Evolutionary conservation across 1,284 basidiomycete genomes (phyloP).

Genomic region (Vanrija sp.): DNA sequence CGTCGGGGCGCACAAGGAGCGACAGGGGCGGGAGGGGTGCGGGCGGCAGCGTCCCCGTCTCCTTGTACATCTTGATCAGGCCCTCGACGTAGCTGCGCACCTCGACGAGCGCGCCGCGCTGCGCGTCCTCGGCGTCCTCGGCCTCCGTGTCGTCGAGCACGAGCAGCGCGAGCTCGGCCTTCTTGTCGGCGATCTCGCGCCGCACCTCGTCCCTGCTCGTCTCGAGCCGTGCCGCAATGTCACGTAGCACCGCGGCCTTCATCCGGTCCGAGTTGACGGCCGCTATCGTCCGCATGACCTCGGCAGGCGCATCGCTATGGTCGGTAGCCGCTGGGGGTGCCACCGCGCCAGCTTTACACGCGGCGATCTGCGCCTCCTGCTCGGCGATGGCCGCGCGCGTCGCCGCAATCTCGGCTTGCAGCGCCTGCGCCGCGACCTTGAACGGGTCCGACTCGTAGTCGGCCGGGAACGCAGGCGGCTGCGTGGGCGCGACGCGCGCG

Average conservation of each 20-base stretch:
- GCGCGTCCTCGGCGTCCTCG: neutral
- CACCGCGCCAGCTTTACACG: neutral
- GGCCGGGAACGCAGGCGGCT: neutral
- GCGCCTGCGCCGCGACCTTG: constrained; percentile 6
- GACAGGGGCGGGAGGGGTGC: constrained; percentile 13
- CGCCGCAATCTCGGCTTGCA: constrained; percentile 12
- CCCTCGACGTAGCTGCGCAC: constrained; percentile 17
- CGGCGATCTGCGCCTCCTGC: constrained; percentile 14
- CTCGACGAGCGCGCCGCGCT: constrained; percentile 5
- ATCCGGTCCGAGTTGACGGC: constrained; percentile 1
- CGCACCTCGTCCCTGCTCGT: constrained; percentile 1
- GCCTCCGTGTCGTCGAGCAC: neutral
- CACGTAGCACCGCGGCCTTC: constrained; percentile 12
- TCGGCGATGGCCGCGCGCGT: constrained; percentile 9
- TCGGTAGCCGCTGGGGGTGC: neutral
- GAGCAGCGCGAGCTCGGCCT: constrained; percentile 10
- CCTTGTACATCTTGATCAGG: constrained; percentile 17
- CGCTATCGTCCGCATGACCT: neutral
- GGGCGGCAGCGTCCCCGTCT: constrained; percentile 18
- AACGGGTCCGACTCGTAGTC: constrained; percentile 9
- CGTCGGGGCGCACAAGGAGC: neutral
- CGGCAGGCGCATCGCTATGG: neutral
- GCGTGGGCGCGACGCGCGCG: constrained; percentile 4
- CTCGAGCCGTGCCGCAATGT: constrained; percentile 9
- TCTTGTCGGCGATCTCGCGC: constrained; percentile 1